phyloP scores from a whole-genome alignment of 305 asterid species.

The Withania somnifera region DNA sequence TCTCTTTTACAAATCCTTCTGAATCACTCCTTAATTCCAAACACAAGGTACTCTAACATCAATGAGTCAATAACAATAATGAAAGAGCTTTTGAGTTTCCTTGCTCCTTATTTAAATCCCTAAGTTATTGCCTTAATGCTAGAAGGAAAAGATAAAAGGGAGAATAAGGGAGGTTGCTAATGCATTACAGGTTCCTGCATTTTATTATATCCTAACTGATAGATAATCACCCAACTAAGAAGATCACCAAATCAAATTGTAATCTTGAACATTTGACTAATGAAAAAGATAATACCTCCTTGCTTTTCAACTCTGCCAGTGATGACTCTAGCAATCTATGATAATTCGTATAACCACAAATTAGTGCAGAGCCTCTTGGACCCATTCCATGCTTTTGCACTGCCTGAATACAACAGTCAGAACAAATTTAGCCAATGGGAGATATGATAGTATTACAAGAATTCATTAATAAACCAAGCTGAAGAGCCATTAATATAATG shows the following conservation, averaged over 20 bases:
- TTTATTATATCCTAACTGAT: not conserved
- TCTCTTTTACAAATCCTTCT: not conserved
- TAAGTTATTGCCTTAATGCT: not conserved
- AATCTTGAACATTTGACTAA: not conserved
- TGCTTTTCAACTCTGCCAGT: slow-evolving; percentile 63
- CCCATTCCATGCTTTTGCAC: slow-evolving; percentile 93
- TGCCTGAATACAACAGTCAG: slow-evolving; percentile 39
- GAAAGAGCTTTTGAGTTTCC: not conserved
- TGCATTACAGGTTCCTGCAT: not conserved
- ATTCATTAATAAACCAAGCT: not conserved
- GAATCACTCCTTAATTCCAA: not conserved
- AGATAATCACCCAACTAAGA: not conserved
- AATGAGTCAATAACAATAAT: not conserved
- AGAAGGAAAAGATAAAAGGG: not conserved
- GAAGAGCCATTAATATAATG: slow-evolving; percentile 1
- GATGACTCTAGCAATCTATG: slow-evolving; percentile 78
- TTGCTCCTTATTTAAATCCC: not conserved
- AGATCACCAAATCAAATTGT: not conserved
- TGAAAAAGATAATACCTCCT: slow-evolving; percentile 45
- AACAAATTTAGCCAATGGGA: not conserved
- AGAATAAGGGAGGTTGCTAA: not conserved
- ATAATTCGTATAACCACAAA: slow-evolving; percentile 87
- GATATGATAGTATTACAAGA: not conserved
- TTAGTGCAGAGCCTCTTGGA: slow-evolving; percentile 92
- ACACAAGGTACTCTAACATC: not conserved